phyloP scores from a whole-genome alignment of 2,329 filamentous ascomycete genomes.

The Trichoderma simmonsii region DNA sequence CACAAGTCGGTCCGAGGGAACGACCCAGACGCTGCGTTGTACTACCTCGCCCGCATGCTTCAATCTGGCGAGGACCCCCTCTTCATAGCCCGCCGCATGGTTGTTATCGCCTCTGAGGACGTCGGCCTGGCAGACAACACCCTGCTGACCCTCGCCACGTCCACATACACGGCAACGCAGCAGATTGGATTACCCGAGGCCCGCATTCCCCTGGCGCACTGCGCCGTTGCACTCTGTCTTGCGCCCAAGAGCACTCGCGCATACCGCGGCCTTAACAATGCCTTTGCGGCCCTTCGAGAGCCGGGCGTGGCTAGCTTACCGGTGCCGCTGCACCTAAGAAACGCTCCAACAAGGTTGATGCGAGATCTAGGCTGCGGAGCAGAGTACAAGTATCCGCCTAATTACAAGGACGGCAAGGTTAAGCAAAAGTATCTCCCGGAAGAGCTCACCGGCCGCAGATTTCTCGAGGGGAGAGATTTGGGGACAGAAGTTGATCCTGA shows the following conservation, averaged over 20 bases:
- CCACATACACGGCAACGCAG: constrained; percentile 81
- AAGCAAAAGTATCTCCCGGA: constrained; percentile 89
- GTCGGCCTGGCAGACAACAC: constrained; percentile 85
- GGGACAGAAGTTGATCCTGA: constrained; percentile 76
- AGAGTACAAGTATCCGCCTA: constrained; percentile 95
- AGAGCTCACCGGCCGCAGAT: constrained; percentile 63
- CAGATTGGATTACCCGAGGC: constrained; percentile 96
- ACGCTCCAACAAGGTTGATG: constrained; percentile 91
- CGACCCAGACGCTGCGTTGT: constrained; percentile 82
- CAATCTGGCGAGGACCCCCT: constrained; percentile 91
- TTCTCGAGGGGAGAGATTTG: constrained; percentile 77
- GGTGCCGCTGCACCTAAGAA: constrained; percentile 82
- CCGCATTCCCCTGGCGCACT: constrained; percentile 86
- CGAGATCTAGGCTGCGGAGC: constrained; percentile 86
- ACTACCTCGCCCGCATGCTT: constrained; percentile 94
- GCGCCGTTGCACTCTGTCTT: constrained; percentile 73
- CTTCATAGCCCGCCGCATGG: constrained; percentile 87
- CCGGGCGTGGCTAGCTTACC: constrained; percentile 79
- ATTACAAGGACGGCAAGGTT: constrained; percentile 78
- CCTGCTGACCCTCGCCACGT: constrained; percentile 78
- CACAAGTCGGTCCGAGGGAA: constrained; percentile 92
- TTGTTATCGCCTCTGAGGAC: constrained; percentile 93
- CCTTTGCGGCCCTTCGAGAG: constrained; percentile 73
- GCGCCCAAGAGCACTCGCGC: constrained; percentile 84
- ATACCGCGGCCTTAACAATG: constrained; percentile 79